phyloP scores from a whole-genome alignment of 768 basidiomycete genomes.

The Aureoboletus auriporus region DNA sequence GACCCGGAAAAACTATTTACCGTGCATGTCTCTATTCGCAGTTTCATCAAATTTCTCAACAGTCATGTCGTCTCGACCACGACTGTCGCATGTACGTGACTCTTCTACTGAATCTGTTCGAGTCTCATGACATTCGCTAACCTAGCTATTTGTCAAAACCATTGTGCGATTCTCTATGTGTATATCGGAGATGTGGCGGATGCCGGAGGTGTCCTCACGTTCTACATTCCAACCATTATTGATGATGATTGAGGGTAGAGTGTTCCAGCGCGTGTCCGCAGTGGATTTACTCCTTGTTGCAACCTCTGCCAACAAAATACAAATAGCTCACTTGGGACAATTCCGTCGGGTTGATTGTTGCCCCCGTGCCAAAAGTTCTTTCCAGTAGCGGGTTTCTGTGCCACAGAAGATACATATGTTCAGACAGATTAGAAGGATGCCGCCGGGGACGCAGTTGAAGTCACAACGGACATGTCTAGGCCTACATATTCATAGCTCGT shows the following conservation, averaged over 20 bases:
- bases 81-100: slow-evolving; percentile 76
- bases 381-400: no score
- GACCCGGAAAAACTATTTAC: slow-evolving; percentile 60
- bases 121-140: background rate
- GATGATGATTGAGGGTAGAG: slow-evolving; percentile 40
- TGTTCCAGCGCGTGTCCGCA: background rate
- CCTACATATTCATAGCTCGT: slow-evolving; percentile 9
- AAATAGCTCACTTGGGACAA: no score
- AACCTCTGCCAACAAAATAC: background rate
- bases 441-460: background rate
- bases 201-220: slow-evolving; percentile 82
- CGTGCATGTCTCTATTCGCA: slow-evolving; percentile 66
- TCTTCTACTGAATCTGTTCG: background rate
- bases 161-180: slow-evolving; percentile 85
- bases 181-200: slow-evolving; percentile 80
- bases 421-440: background rate
- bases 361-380: no score
- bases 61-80: slow-evolving; percentile 78
- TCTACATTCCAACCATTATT: slow-evolving; percentile 79
- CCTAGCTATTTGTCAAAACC: slow-evolving; percentile 74
- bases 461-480: background rate
- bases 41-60: slow-evolving; percentile 78
- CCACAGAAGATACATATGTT: background rate
- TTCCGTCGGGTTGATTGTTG: background rate
- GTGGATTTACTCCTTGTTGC: background rate